Conservation (phyloP, 768 basidiomycete species). For the Scleroderma bovista region DNA sequence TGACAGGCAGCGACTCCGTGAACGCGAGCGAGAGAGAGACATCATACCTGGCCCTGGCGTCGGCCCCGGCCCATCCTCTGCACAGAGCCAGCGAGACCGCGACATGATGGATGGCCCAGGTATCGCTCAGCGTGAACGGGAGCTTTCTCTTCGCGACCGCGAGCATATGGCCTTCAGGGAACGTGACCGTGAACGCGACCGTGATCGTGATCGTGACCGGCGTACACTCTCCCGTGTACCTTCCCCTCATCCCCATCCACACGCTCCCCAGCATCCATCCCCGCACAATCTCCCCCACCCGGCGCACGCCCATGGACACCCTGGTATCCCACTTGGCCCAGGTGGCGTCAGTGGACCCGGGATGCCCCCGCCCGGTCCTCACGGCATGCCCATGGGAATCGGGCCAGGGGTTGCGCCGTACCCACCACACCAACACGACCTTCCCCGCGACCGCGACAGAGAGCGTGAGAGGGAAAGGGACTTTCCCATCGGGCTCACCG, state of each 20-base stretch:
- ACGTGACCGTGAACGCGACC: slow-evolving; percentile 25
- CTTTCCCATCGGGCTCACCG: not conserved
- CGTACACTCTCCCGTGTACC: slow-evolving; percentile 21
- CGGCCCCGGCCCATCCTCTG: not conserved
- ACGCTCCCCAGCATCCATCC: slow-evolving; percentile 5
- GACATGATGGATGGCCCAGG: slow-evolving; percentile 1
- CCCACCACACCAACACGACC: slow-evolving; percentile 20
- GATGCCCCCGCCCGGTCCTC: slow-evolving; percentile 12
- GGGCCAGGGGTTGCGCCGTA: not conserved
- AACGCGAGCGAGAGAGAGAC: slow-evolving; percentile 11
- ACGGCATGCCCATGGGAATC: not conserved
- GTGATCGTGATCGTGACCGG: slow-evolving; percentile 23
- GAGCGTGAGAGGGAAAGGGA: slow-evolving; percentile 9
- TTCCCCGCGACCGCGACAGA: slow-evolving; percentile 19
- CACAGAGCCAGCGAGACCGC: slow-evolving; percentile 8
- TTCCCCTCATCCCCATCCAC: slow-evolving; percentile 16
- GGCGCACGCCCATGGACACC: not conserved
- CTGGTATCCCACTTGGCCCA: not conserved
- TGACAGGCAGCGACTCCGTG: slow-evolving; percentile 11
- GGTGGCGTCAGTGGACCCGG: not conserved
- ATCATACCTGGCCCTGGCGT: slow-evolving; percentile 10
- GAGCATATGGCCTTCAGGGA: slow-evolving; percentile 19
- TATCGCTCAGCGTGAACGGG: not conserved
- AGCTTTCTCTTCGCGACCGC: slow-evolving; percentile 12
- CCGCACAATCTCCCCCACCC: slow-evolving; percentile 1